Evolutionary conservation across 805 yeast species (phyloP).

Genomic region (Teunomyces kruisii): DNA sequence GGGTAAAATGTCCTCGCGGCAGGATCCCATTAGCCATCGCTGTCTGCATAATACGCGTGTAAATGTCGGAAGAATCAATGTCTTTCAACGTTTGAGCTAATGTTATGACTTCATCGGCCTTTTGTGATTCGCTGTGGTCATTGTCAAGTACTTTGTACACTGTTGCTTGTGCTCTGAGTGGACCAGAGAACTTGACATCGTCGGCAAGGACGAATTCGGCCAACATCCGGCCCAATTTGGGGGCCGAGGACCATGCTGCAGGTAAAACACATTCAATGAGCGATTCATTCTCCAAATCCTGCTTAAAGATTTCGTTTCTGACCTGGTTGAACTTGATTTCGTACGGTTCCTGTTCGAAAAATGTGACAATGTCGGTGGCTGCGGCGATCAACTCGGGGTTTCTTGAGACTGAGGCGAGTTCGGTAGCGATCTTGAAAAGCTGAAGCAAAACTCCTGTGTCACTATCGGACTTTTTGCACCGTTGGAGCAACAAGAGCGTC

Average conservation of each 20-base stretch:
- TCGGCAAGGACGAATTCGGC: constrained; percentile 17
- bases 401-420: constrained; percentile 17
- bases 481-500: background rate
- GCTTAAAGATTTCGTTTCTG: constrained; percentile 15
- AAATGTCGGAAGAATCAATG: constrained; percentile 12
- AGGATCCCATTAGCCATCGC: constrained; percentile 13
- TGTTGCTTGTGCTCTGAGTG: constrained; percentile 20
- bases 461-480: constrained; percentile 1
- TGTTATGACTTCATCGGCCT: background rate
- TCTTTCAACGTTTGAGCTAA: constrained; percentile 5
- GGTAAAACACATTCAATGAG: constrained; percentile 19
- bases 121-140: background rate
- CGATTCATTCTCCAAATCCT: constrained; percentile 24
- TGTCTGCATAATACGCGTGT: constrained; percentile 17
- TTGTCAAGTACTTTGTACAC: constrained; percentile 9
- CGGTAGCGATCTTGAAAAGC: constrained; percentile 22
- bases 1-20: constrained; percentile 21
- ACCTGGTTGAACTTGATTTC: constrained; percentile 10
- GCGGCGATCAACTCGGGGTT: constrained; percentile 2
- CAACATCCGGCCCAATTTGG: constrained; percentile 10
- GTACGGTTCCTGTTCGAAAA: constrained; percentile 2
- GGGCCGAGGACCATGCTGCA: constrained; percentile 8
- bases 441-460: constrained; percentile 10
- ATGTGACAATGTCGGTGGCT: constrained; percentile 6
- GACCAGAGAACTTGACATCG: constrained; percentile 21